Evolutionary conservation across 2,329 filamentous ascomycete species (phyloP), one percentile per base, ranked within the genome.

Genomic region (Uncinocarpus reesii): DNA sequence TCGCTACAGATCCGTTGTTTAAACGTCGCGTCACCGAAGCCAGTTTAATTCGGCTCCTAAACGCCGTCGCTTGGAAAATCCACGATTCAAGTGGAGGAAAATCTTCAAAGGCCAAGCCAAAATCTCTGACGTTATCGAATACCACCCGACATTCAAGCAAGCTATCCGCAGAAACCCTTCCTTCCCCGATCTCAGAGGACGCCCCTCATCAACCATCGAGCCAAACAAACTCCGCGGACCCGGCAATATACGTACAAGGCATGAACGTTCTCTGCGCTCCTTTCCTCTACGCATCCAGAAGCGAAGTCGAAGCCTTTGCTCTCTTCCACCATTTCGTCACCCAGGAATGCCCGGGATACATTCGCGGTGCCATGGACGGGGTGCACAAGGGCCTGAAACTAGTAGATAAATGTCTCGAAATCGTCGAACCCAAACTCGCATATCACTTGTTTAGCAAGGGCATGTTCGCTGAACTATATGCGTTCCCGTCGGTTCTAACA

Each of bases 231-330:
- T 72, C 70, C 2, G 69, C 71, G 26, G 83, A 86, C 57, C 78
- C 86, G 8, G 86, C 88, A 26, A 89, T 86, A 34, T 98, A 98
- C 59, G 90, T 98, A 2, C 92, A 98, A 67, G 92, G 92, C 56
- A 96, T 98, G 90, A 98, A 98, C 63, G 92, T 98, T 34, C 78
- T 98, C 13, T 90, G 89, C 7, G 92, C 92, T 0, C 92, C 92
- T 0, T 95, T 98, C 62, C 74, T 98, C 38, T 98, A 98, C 64
- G 88, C 87, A 4, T 89, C 92, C 1, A 82, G 88, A 50, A 95
- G 87, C 64, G 92, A 98, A 69, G 84, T 89, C 5, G 89, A 98
- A 68, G 92, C 92, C 1, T 98, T 94, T 59, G 83, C 86, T 4
- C 83, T 88, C 1, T 95, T 98, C 59, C 81, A 94, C 62, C 81